Conservation (phyloP, 2,329 filamentous ascomycete species). For the Alternaria dauci region DNA sequence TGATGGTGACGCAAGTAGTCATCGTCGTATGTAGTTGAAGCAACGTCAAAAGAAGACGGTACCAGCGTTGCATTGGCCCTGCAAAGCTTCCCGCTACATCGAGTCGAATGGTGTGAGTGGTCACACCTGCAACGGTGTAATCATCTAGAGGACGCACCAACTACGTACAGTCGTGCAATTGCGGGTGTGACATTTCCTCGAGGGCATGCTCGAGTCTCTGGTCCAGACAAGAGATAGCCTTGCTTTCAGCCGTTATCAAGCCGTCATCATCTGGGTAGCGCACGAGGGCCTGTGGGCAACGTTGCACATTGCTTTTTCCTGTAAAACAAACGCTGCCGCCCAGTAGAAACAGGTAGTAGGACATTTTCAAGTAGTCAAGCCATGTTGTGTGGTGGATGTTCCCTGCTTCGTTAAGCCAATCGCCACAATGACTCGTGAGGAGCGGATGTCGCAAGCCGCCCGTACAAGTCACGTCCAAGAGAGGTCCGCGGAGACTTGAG, state of each 20-base stretch:
- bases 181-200: slow-evolving; percentile 16
- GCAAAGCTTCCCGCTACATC: slow-evolving; percentile 8
- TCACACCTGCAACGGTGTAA: slow-evolving; percentile 7
- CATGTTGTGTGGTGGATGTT: not conserved
- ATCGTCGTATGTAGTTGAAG: slow-evolving; percentile 10
- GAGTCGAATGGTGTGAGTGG: slow-evolving; percentile 12
- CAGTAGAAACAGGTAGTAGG: not conserved
- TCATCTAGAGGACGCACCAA: slow-evolving; percentile 2
- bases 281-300: slow-evolving; percentile 9
- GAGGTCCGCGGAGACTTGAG: not conserved
- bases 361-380: not conserved
- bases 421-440: not conserved
- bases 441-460: not conserved
- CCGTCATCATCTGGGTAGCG: slow-evolving; percentile 5
- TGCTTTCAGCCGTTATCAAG: slow-evolving; percentile 4
- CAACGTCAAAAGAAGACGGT: slow-evolving; percentile 10
- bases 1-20: slow-evolving; percentile 4
- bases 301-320: slow-evolving; percentile 4
- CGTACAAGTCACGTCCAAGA: not conserved
- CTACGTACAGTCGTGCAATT: slow-evolving; percentile 1
- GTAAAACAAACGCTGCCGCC: not conserved
- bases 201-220: slow-evolving; percentile 14
- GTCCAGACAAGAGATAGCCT: not conserved
- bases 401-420: not conserved
- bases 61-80: slow-evolving; percentile 1